Base-by-base conservation (phyloP, 2,329 filamentous ascomycete species). In the Ceratocystis destructans region DNA sequence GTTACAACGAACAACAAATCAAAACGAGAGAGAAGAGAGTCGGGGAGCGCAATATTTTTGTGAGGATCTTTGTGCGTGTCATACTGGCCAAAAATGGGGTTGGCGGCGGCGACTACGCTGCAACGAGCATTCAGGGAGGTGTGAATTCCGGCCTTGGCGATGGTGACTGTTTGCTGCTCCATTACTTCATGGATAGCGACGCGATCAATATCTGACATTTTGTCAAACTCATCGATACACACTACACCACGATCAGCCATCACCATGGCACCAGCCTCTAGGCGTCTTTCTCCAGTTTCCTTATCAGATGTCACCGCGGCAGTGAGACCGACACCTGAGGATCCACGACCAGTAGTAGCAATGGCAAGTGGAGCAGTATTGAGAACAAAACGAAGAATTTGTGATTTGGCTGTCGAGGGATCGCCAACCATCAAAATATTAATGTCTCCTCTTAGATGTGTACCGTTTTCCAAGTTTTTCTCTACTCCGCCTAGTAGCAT, bases 151-250 rank as follows among this genome's bases (percentile, higher is more conserved):
- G 94, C 94, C 78, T 99, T 99, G 64, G 94, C 94, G 72, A 99
- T 99, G 15, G 94, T 99, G 68, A 99, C 94, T 0, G 94, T 99
- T 77, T 99, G 94, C 78, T 99, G 94, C 77, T 99, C 94, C 94
- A 99, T 99, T 70, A 99, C 94, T 89, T 99, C 94, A 83, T 99
- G 94, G 71, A 99, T 99, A 61, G 94, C 94, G 3, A 99, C 94
- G 74, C 94, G 86, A 76, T 99, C 94, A 67, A 97, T 87, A 74
- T 99, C 94, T 67, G 91, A 96, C 94, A 99, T 99, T 77, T 99
- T 99, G 79, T 99, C 94, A 71, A 99, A 99, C 73, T 99, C 94
- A 74, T 99, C 94, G 70, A 99, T 99, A 79, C 94, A 99, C 44
- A 99, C 94, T 10, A 99, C 93, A 71, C 94, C 94, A 69, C 94